Evolutionary conservation across 805 yeast species (phyloP), one percentile per base, ranked within the genome.

Genomic region (Zygosaccharomyces kombuchaensis): DNA sequence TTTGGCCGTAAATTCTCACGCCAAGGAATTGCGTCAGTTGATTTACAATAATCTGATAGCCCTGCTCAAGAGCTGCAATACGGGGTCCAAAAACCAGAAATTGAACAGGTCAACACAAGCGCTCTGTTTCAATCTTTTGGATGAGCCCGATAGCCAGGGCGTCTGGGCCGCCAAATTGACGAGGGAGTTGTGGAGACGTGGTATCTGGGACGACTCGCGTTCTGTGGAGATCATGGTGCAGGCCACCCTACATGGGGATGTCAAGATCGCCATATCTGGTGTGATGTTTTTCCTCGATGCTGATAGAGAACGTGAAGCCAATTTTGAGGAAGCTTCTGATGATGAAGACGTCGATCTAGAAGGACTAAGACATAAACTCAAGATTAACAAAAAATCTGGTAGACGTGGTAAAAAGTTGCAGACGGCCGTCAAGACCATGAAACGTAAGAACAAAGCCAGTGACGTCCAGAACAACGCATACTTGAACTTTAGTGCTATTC

Each of bases 161-260:
- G 70, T 93, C 19, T 93, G 98, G 97, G 97, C 98, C 6, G 87
- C 97, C 2, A 90, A 88, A 59, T 71, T 93, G 46, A 89, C 97
- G 4, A 78, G 98, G 62, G 98, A 93, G 66, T 72, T 93, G 42
- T 93, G 99, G 99, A 79, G 96, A 71, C 78, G 98, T 63, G 96
- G 96, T 60, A 86, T 93, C 47, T 93, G 99, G 99, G 97, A 89
- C 65, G 99, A 93, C 65, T 78, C 96, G 0, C 75, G 97, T 58
- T 84, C 98, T 0, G 96, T 93, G n/a, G 99, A 93, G 67, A 81
- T 93, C 59, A 90, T 93, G 98, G 84, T 95, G 1, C 93, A 88
- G 57, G 97, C 98, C 1, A 88, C 97, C 1, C 68, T 87, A 50
- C 96, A 89, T 60, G 82, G 84, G 12, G 96, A 93, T 58, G 66